phyloP scores from a whole-genome alignment of 2,329 filamentous ascomycete genomes.

The Gliomastix tumulicola region DNA sequence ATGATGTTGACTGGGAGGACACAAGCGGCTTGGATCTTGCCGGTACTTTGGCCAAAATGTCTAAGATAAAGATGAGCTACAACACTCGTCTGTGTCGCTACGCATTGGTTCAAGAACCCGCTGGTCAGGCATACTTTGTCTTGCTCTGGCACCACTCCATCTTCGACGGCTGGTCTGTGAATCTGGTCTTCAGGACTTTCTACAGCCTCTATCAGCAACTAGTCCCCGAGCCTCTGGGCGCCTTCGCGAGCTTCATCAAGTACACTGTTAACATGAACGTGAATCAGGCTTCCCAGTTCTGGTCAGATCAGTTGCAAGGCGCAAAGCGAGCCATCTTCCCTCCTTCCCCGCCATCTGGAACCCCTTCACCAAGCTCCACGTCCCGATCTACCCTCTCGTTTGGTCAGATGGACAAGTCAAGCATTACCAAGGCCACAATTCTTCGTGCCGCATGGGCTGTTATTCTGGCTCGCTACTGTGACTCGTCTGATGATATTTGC shows the following conservation, averaged over 20 bases:
- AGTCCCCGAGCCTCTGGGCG: slow-evolving; percentile 9
- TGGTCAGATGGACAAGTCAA: too few species aligned
- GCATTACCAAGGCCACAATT: not conserved
- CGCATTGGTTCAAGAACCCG: slow-evolving; percentile 1
- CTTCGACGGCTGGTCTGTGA: slow-evolving; percentile 10
- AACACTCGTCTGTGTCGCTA: not conserved
- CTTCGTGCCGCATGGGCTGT: slow-evolving; percentile 3
- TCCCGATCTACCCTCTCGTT: too few species aligned
- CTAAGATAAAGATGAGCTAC: slow-evolving; percentile 2
- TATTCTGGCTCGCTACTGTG: not conserved
- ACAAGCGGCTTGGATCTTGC: too few species aligned
- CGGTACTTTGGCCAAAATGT: too few species aligned
- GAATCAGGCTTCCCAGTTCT: not conserved
- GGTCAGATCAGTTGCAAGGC: not conserved
- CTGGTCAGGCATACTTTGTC: slow-evolving; percentile 5
- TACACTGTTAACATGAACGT: not conserved
- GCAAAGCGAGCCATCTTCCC: not conserved
- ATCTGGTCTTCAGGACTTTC: slow-evolving; percentile 4
- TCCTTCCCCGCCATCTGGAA: not conserved
- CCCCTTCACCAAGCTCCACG: too few species aligned
- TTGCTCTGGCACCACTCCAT: slow-evolving; percentile 11
- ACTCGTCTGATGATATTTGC: not conserved
- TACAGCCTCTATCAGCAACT: not conserved
- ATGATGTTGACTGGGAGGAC: not conserved
- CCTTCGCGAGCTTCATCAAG: slow-evolving; percentile 1